Evolutionary conservation across 805 yeast species (phyloP).

Genomic region (Pichia scutulata): DNA sequence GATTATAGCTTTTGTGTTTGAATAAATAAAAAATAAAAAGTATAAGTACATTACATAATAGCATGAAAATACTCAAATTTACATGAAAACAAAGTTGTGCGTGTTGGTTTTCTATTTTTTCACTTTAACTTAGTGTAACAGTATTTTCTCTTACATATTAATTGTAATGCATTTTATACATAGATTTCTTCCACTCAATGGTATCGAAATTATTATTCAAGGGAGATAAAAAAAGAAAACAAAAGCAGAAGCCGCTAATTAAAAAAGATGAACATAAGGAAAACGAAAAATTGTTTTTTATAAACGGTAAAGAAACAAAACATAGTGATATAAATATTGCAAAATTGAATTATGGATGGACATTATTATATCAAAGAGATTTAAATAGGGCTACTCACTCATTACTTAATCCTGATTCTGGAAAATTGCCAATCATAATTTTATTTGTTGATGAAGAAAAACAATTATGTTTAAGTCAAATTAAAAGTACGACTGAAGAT

Average conservation of each 20-base stretch:
- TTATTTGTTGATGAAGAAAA: not conserved
- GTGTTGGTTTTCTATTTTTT: no score
- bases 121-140: no score
- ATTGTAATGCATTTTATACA: not conserved
- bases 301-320: conserved; percentile 18
- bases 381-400: not conserved
- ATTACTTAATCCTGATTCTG: not conserved
- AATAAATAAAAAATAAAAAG: no score
- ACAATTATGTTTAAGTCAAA: not conserved
- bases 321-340: conserved; percentile 15
- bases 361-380: conserved; percentile 15
- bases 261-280: not conserved
- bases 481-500: not conserved
- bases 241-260: conserved; percentile 5
- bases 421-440: conserved; percentile 4
- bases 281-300: conserved; percentile 10
- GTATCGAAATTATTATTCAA: conserved; percentile 28
- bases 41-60: no score
- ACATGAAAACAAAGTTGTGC: no score
- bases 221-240: conserved; percentile 21
- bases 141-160: no score
- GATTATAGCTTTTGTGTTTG: no score
- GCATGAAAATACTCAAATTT: no score
- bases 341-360: conserved; percentile 24
- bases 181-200: conserved; percentile 13